Percentiles rank a stretch among this genome's conserved stretches.
phyloP scores from a whole-genome alignment of 768 basidiomycete genomes.

The Kwoniella europaea region DNA sequence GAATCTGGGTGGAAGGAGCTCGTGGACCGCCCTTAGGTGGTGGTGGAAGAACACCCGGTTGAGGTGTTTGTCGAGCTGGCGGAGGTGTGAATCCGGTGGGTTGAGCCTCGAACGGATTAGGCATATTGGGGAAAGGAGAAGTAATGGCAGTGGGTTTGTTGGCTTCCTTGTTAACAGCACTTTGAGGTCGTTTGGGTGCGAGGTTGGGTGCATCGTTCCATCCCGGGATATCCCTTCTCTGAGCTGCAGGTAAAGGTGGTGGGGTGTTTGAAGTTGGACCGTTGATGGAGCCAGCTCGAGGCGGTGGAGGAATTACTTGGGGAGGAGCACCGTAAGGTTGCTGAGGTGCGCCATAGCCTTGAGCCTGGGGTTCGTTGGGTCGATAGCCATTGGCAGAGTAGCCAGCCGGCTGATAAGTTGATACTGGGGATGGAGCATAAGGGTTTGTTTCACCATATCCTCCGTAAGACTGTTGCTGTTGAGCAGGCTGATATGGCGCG shows the following conservation, averaged over 20 bases:
- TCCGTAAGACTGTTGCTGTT: conserved; percentile 19
- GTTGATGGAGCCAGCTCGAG: conserved; percentile 57
- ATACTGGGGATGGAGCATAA: conserved; percentile 27
- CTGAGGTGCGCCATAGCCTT: conserved; percentile 35
- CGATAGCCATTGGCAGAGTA: conserved; percentile 50
- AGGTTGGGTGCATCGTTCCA: conserved; percentile 88
- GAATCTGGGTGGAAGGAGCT: conserved; percentile 47
- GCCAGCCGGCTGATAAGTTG: conserved; percentile 11
- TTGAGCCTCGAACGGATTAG: conserved; percentile 49
- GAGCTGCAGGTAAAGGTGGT: conserved; percentile 65
- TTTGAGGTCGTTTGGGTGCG: conserved; percentile 62
- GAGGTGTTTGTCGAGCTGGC: conserved; percentile 36
- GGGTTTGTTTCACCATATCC: conserved; percentile 7
- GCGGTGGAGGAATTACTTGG: conserved; percentile 57
- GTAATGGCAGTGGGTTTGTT: conserved; percentile 75
- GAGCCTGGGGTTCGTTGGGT: conserved; percentile 36
- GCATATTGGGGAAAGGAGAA: conserved; percentile 79
- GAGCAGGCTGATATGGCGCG: conserved; percentile 23
- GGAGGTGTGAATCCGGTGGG: conserved; percentile 51
- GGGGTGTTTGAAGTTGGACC: conserved; percentile 61
- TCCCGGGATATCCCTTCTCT: conserved; percentile 70
- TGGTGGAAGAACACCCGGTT: conserved; percentile 51
- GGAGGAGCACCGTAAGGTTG: conserved; percentile 43
- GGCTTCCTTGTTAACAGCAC: conserved; percentile 61
- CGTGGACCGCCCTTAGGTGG: conserved; percentile 53